phyloP scores from a whole-genome alignment of 2,329 filamentous ascomycete species.

The Pseudophaeomoniella oleicola region DNA sequence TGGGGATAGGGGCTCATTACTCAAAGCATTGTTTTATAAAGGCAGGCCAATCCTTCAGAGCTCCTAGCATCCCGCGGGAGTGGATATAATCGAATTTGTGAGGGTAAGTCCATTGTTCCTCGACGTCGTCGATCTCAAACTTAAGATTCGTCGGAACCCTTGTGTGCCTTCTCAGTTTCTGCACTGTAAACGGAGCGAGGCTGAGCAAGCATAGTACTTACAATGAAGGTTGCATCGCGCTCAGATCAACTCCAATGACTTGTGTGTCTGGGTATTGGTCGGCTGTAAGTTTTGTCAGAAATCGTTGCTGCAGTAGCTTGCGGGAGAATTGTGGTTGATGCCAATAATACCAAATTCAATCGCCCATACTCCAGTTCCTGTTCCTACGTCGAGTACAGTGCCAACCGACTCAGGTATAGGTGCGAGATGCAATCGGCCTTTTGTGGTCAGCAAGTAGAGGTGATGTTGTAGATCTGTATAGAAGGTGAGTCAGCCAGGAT shows the following conservation, averaged over 20 bases:
- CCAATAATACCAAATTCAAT: constrained; percentile 22
- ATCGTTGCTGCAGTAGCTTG: no score
- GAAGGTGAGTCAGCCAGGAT: no score
- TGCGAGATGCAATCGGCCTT: constrained; percentile 22
- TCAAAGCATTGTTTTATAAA: constrained; percentile 24
- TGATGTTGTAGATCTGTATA: constrained; percentile 24
- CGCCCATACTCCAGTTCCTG: constrained; percentile 25
- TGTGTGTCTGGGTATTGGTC: constrained; percentile 6
- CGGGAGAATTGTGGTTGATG: no score
- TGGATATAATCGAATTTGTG: constrained; percentile 26
- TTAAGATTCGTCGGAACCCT: constrained; percentile 17
- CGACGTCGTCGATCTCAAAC: constrained; percentile 16
- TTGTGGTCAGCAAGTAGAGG: constrained; percentile 19
- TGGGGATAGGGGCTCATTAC: no score
- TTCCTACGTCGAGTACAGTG: constrained; percentile 24
- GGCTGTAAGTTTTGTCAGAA: no score
- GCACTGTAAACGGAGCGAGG: background rate
- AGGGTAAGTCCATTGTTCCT: constrained; percentile 14
- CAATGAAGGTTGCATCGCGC: constrained; percentile 33
- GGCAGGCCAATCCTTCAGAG: constrained; percentile 16
- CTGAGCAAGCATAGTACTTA: constrained; percentile 25
- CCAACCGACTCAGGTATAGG: constrained; percentile 17
- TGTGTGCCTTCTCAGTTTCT: constrained; percentile 25
- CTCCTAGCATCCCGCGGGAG: constrained; percentile 23
- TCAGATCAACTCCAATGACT: constrained; percentile 30